Conservation (phyloP, 163 green algal genomes). For the Chlamydomonas reinhardtii region DNA sequence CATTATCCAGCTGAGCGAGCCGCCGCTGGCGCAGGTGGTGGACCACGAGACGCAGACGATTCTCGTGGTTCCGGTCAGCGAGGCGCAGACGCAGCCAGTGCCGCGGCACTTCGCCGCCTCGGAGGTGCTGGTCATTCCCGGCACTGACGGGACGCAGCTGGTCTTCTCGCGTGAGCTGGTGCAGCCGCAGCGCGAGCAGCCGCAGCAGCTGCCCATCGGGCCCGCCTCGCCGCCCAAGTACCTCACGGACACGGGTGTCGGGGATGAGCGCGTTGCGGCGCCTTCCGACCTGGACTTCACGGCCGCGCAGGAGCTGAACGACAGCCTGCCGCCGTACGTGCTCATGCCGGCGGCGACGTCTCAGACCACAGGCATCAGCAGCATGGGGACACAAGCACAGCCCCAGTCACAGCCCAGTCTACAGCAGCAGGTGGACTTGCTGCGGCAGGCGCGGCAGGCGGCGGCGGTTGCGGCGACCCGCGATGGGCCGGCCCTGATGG, state of each 20-base stretch:
- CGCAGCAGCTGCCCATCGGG: background rate
- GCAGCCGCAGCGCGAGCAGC: background rate
- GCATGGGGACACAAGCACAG: background rate
- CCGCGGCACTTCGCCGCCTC: background rate
- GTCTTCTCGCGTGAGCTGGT: conserved; percentile 14
- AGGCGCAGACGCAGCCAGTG: background rate
- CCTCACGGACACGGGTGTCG: background rate
- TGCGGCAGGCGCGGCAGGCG: background rate
- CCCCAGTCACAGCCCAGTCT: background rate
- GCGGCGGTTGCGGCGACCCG: background rate
- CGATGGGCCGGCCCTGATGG: background rate
- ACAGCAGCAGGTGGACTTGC: conserved; percentile 3
- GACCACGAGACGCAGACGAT: background rate
- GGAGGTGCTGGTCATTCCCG: conserved; percentile 17
- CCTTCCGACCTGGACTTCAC: background rate
- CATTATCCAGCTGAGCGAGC: conserved; percentile 37
- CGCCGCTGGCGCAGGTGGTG: background rate
- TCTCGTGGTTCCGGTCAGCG: background rate
- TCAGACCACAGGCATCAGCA: background rate
- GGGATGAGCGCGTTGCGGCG: background rate
- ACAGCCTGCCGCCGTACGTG: conserved; percentile 42
- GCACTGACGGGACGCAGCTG: background rate
- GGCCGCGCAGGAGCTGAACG: conserved; percentile 11
- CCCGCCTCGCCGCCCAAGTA: background rate
- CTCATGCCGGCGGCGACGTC: background rate